Percentiles rank a stretch among this genome's conserved stretches.
These are phyloP conservation scores for Aureobasidium sp. DNA, from an alignment of 2,329 filamentous ascomycete species.

Conservation along the genomic window DNA sequence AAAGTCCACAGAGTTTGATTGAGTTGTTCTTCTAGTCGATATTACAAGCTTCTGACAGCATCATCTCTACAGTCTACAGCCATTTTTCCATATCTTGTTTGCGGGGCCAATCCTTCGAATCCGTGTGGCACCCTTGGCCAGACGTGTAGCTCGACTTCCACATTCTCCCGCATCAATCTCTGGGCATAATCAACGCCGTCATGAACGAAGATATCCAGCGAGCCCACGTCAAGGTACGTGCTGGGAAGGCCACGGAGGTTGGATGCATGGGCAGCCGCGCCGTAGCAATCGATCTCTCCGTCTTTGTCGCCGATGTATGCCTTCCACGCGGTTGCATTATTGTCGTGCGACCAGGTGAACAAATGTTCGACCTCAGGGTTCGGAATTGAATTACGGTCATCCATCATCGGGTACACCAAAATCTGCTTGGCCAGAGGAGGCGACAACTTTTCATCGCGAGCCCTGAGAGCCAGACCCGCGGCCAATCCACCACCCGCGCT, in stretches of 20 bases:
- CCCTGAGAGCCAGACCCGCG: constrained; percentile 20
- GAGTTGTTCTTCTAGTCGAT: background rate
- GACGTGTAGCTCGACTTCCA: constrained; percentile 39
- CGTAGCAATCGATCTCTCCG: constrained; percentile 19
- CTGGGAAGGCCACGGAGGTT: constrained; percentile 33
- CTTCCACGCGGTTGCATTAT: constrained; percentile 38
- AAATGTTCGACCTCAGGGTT: constrained; percentile 29
- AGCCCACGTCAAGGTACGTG: constrained; percentile 39
- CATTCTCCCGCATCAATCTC: constrained; percentile 35
- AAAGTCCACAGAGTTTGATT: background rate
- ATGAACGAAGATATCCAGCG: constrained; percentile 39
- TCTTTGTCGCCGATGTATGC: constrained; percentile 32
- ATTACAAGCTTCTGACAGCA: constrained; percentile 11
- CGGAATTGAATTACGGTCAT: constrained; percentile 34
- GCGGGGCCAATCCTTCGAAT: constrained; percentile 29
- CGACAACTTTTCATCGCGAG: constrained; percentile 18
- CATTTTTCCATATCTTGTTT: constrained; percentile 14
- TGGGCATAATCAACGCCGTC: constrained; percentile 36
- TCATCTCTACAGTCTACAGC: constrained; percentile 3
- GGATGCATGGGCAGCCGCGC: constrained; percentile 21
- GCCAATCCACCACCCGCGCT: too few species aligned
- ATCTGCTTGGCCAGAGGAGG: constrained; percentile 29
- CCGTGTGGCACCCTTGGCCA: constrained; percentile 38
- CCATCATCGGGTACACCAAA: constrained; percentile 43
- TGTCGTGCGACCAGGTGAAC: constrained; percentile 31